phyloP scores from a whole-genome alignment of 2,329 filamentous ascomycete genomes.

The Ceratocystis albifundus region DNA sequence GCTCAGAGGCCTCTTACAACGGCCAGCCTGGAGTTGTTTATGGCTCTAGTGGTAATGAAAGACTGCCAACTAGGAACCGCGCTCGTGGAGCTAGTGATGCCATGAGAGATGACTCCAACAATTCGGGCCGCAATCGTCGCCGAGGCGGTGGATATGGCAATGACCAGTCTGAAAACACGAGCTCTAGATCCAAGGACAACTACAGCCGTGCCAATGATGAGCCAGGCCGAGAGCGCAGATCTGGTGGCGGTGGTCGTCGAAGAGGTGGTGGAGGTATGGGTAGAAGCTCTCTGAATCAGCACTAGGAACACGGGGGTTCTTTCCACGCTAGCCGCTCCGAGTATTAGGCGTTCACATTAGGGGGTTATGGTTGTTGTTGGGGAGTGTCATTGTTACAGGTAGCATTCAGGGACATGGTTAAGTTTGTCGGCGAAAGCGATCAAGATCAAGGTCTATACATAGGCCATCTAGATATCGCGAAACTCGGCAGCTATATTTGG shows the following conservation, averaged over 20 bases:
- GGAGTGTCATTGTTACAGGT: constrained; percentile 18
- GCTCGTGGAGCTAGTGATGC: neutral
- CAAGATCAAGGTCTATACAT: neutral
- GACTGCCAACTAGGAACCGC: neutral
- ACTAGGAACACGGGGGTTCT: constrained; percentile 20
- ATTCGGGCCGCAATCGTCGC: neutral
- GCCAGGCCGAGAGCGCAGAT: neutral
- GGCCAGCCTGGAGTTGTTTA: neutral
- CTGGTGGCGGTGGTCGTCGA: constrained; percentile 9
- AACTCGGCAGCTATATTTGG: too few species aligned
- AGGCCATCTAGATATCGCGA: neutral
- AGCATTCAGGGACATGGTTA: constrained; percentile 17
- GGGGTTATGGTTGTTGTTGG: constrained; percentile 9
- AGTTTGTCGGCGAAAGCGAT: neutral
- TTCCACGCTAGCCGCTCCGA: constrained; percentile 19
- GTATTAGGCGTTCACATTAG: constrained; percentile 18
- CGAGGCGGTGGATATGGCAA: neutral
- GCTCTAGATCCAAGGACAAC: neutral
- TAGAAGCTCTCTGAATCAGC: constrained; percentile 16
- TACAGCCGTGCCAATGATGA: neutral
- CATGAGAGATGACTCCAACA: neutral
- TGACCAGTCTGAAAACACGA: neutral
- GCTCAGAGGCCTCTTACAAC: neutral
- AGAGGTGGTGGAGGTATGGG: constrained; percentile 13
- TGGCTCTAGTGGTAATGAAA: constrained; percentile 10